Evolutionary conservation across 2,329 filamentous ascomycete species (phyloP).

Genomic region (Huntiella decipiens): DNA sequence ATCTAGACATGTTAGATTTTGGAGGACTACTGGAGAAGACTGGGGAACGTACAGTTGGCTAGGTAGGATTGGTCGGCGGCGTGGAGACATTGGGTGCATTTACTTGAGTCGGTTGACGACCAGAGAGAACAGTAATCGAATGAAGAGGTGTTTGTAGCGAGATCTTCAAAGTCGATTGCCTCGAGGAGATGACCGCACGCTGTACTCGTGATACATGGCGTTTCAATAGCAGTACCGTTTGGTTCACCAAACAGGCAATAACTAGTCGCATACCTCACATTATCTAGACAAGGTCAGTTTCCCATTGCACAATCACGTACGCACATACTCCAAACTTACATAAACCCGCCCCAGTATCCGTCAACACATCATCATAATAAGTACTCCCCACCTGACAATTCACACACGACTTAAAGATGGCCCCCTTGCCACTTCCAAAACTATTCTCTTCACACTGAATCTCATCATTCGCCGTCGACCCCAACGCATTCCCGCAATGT

Average conservation of each 20-base stretch:
- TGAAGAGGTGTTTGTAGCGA: slow-evolving; percentile 24
- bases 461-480: slow-evolving; percentile 25
- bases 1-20: slow-evolving; percentile 18
- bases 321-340: slow-evolving; percentile 25
- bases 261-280: slow-evolving; percentile 35
- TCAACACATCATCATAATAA: slow-evolving; percentile 24
- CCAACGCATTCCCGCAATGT: slow-evolving; percentile 34
- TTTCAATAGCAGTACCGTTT: slow-evolving; percentile 20
- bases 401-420: slow-evolving; percentile 33
- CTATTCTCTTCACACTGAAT: slow-evolving; percentile 27
- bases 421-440: slow-evolving; percentile 24
- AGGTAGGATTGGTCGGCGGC: slow-evolving; percentile 22
- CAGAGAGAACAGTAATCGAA: slow-evolving; percentile 38
- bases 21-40: neutral
- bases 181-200: slow-evolving; percentile 31
- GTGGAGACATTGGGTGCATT: slow-evolving; percentile 31
- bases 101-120: slow-evolving; percentile 20
- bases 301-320: neutral
- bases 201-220: slow-evolving; percentile 34
- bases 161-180: slow-evolving; percentile 29
- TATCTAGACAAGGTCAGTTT: slow-evolving; percentile 23
- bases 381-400: slow-evolving; percentile 32
- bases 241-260: slow-evolving; percentile 36
- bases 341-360: slow-evolving; percentile 34
- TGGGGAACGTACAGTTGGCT: slow-evolving; percentile 30